Evolutionary conservation across 1,139 yeast species (phyloP), one percentile per base, ranked within the genome.

Genomic region (Arxiozyma bovina): DNA sequence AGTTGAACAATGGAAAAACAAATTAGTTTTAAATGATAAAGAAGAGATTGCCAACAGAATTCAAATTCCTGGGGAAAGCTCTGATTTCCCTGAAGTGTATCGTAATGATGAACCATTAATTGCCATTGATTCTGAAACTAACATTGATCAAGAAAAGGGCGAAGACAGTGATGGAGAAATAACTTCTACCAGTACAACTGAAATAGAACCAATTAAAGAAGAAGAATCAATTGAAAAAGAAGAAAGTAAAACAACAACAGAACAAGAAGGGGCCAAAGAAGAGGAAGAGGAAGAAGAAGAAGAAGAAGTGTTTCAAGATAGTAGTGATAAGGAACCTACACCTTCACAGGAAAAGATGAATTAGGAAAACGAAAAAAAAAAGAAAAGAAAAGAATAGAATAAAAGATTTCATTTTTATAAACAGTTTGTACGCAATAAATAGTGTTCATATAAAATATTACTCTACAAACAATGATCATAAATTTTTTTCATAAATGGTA

Each of bases 1-100:
- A 40, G 78, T 87, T 50, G 73, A 73, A 38, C 70, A 73, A 55
- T 91, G 98, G 97, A 87, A 86, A 70, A 70, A 74, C 15, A 71
- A 76, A 48, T 77, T 91, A 58, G 66, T 57, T 4, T 65, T 71
- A 27, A 70, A 74, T 38, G 86, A 85, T 47, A 84, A 86, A 62
- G 68, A 70, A 1, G 74, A 76, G 55, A 74, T 88, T 54, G 83
- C 91, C 55, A 82, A 79, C 12, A 78, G 90, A 70, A 73, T 86
- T 55, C 68, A 74, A 11, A 17, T 38, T 4, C 54, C 53, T 30
- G 55, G 49, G 9, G 50, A 49, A 3, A 77, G 77, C 42, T 70
- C 69, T 38, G 71, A 69, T 1, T 53, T 55, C 18, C 54, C 59
- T 48, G 61, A 53, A 11, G 60, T 60, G 3, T 62, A 64, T 51